Evolutionary conservation across 345 rosid genomes (phyloP), one percentile per base, ranked within the genome.

Genomic region (Eucalyptus virginea): DNA sequence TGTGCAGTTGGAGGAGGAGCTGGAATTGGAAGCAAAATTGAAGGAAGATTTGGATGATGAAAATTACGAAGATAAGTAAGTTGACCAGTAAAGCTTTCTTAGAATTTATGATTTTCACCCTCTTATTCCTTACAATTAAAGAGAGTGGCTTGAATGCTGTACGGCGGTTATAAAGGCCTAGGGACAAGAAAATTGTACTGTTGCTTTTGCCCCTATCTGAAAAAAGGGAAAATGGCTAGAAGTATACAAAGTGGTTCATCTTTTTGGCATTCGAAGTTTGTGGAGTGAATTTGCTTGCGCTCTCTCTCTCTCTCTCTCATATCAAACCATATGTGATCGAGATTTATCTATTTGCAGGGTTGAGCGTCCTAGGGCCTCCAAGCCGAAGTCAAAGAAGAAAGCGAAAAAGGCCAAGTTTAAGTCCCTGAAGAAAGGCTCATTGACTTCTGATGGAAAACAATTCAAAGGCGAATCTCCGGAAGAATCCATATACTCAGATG

Each of bases 371-470:
- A 94, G 91, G 88, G 91, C 92, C 80, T 81, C 91, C 28, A 97
- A 94, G 91, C 91, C 97, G 9, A 98, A 95, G 94, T 91, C 98
- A 90, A 98, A 96, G 95, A 98, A 97, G 94, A 98, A 95, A 93
- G 89, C 94, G 28, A 98, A 96, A 94, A 98, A 98, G 94, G 94
- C 98, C 56, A 98, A 96, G 93, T 97, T 93, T 92, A 98, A 96
- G 90, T 98, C 99, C 89, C 93, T 97, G 89, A 97, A 96, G 94
- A 98, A 96, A 91, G 98, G 97, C 90, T 93, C 99, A 81, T 90
- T 97, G 85, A 89, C 94, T 94, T 94, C 96, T 89, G 98, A 94
- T 89, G 65, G 91, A 87, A 95, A 94, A 92, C 92, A 90, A 72
- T 93, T 92, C 86, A 95, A 96, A 93, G 91, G 91, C 90, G 95